Conservation (phyloP, 2,329 filamentous ascomycete genomes). For the Aureobasidium sp. region DNA sequence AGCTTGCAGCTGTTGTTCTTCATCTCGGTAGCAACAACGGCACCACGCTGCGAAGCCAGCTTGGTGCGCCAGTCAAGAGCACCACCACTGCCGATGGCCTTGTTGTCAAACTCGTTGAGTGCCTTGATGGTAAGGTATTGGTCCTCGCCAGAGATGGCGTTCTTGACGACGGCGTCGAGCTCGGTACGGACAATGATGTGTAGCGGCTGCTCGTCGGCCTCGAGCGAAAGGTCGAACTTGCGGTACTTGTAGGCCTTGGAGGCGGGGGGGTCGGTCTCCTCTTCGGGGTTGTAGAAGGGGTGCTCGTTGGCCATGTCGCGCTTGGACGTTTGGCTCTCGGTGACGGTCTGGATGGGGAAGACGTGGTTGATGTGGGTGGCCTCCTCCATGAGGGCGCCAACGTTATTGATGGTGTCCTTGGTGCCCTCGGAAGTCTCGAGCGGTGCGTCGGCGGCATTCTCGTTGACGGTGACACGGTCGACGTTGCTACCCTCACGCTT, state of each 20-base stretch:
- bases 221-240: slow-evolving; percentile 88
- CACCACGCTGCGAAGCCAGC: slow-evolving; percentile 87
- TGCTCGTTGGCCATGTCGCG: slow-evolving; percentile 80
- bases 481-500: slow-evolving; percentile 93
- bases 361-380: slow-evolving; percentile 99
- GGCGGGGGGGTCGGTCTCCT: slow-evolving; percentile 87
- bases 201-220: slow-evolving; percentile 82
- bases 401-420: slow-evolving; percentile 92
- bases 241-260: slow-evolving; percentile 99
- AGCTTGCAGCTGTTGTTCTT: slow-evolving; percentile 99
- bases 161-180: slow-evolving; percentile 92
- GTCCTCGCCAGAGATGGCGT: slow-evolving; percentile 83
- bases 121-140: slow-evolving; percentile 90
- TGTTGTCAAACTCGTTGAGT: slow-evolving; percentile 98
- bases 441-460: slow-evolving; percentile 93
- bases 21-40: slow-evolving; percentile 98
- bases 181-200: slow-evolving; percentile 91
- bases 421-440: slow-evolving; percentile 84
- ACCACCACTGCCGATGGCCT: slow-evolving; percentile 88
- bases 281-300: slow-evolving; percentile 91
- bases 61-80: slow-evolving; percentile 96
- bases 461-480: slow-evolving; percentile 97
- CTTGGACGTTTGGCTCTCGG: slow-evolving; percentile 70
- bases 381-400: slow-evolving; percentile 85
- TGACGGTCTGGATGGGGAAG: slow-evolving; percentile 91